Evolutionary conservation across 1,284 basidiomycete genomes (phyloP).

Genomic region (Puccinia triticina): DNA sequence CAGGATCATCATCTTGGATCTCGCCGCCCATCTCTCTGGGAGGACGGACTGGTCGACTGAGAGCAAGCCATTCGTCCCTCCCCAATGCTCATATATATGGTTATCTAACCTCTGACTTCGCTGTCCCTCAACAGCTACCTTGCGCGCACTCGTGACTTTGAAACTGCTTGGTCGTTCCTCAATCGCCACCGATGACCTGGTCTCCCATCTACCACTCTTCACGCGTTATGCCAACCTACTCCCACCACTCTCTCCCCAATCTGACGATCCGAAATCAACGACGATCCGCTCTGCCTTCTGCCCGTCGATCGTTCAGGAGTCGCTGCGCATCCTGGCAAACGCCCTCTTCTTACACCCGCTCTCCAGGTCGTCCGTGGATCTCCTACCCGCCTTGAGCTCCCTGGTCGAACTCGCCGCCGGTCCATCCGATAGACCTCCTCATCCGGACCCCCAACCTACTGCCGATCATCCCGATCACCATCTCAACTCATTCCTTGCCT

Average conservation of each 20-base stretch:
- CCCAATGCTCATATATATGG: no score
- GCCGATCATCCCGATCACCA: neutral
- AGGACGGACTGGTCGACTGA: constrained; percentile 41
- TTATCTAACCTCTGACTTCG: constrained; percentile 9
- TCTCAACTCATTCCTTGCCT: constrained; percentile 68
- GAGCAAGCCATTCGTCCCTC: constrained; percentile 10
- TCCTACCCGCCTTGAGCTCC: constrained; percentile 31
- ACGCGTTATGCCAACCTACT: constrained; percentile 39
- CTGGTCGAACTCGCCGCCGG: constrained; percentile 22
- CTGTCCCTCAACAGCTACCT: constrained; percentile 5
- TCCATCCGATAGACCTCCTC: neutral
- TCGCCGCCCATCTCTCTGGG: constrained; percentile 29
- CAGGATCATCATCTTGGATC: constrained; percentile 37
- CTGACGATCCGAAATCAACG: constrained; percentile 11
- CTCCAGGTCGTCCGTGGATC: constrained; percentile 35
- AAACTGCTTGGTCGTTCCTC: constrained; percentile 29
- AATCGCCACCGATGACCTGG: constrained; percentile 31
- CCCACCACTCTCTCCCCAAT: neutral
- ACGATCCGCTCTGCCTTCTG: neutral
- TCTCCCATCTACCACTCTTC: constrained; percentile 26
- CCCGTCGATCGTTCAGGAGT: constrained; percentile 35
- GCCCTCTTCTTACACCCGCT: constrained; percentile 45
- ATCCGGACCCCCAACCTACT: neutral
- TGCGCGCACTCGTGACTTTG: constrained; percentile 8
- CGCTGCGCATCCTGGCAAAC: constrained; percentile 38